Conservation (phyloP, 768 basidiomycete species). For the Mycena floridula region DNA sequence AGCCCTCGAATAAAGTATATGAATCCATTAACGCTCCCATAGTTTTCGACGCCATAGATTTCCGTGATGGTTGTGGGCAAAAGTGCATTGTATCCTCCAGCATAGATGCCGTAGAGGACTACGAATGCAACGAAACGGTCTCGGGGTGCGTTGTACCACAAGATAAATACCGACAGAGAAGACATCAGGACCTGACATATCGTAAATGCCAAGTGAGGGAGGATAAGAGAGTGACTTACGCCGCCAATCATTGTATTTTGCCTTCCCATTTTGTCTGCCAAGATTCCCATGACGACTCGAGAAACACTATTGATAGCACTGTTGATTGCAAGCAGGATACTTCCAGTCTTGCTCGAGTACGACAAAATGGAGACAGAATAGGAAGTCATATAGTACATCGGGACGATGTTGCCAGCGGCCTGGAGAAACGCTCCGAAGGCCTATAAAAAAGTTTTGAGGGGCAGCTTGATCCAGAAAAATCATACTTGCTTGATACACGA, state of each 20-base stretch:
- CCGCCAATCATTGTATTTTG: conserved; percentile 31
- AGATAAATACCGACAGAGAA: conserved; percentile 28
- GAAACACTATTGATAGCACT: too few relatives aligned
- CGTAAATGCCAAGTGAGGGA: too few relatives aligned
- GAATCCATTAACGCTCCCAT: conserved; percentile 32
- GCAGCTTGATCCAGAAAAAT: conserved; percentile 18
- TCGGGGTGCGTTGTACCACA: too few relatives aligned
- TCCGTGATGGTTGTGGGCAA: conserved; percentile 38
- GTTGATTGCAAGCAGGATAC: too few relatives aligned
- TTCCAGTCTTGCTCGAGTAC: conserved; percentile 29
- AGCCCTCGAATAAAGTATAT: conserved; percentile 37
- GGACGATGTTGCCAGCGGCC: conserved; percentile 42
- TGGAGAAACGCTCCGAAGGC: too few relatives aligned
- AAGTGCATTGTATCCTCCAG: conserved; percentile 39
- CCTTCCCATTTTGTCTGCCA: conserved; percentile 41
- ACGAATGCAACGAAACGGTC: conserved; percentile 35
- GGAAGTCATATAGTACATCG: conserved; percentile 35
- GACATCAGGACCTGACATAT: conserved; percentile 31
- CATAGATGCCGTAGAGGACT: conserved; percentile 34
- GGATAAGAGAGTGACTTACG: conserved; percentile 19
- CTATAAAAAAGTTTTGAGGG: conserved; percentile 31
- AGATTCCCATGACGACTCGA: conserved; percentile 35
- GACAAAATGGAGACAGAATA: conserved; percentile 33
- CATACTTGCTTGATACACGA: conserved; percentile 30
- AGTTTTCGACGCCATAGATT: conserved; percentile 36